Base-by-base conservation (phyloP, 768 basidiomycete genomes). In the Symmetrospora coprosmae region DNA sequence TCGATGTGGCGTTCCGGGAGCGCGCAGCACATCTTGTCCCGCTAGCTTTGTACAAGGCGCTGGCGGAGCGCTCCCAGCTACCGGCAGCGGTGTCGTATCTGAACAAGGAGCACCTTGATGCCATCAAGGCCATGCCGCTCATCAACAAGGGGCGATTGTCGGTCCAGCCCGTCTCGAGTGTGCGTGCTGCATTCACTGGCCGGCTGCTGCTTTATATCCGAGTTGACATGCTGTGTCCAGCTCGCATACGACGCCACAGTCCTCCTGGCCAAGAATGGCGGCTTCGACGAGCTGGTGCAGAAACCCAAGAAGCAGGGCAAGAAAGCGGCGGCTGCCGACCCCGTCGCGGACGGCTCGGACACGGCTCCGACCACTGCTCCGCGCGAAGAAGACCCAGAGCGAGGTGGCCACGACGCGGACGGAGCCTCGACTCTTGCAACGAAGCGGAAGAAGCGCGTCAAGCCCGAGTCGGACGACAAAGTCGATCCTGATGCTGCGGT, bases 61-160 rank as follows among this genome's bases (percentile, higher is more conserved):
- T 76, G 14, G 64, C 34, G 58, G 9, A 52, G 19, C 41, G 71
- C 6, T 66, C 6, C 30, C 19, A 27, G 19, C 28, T 63, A 27
- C 59, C 59, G n/a, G 43, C 9, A 37, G 48, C 23, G 31, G 31
- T 49, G 25, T 1, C 31, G 8, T 60, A 39, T 47, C 41, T 69
- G 45, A 63, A 27, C n/a, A 25, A 11, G 34, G 56, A 50, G 37
- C 50, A 69, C 35, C 25, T 53, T 23, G 43, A 31, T 38, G 43
- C 65, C 43, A 62, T 71, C 27, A 60, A 70, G 83, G 84, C 69
- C 8, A 92, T 91, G 90, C 79, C 83, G 51, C 74, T 94, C 19
- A 78, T 91, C 14, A 84, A 78, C 17, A 78, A 85, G 19, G 87
- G 89, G 4, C 76, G 90, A 51, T 76, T 94, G 41, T 92, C 89